Evolutionary conservation across 495 filamentous ascomycete genomes (phyloP).

Genomic region (Podospora appendiculata): DNA sequence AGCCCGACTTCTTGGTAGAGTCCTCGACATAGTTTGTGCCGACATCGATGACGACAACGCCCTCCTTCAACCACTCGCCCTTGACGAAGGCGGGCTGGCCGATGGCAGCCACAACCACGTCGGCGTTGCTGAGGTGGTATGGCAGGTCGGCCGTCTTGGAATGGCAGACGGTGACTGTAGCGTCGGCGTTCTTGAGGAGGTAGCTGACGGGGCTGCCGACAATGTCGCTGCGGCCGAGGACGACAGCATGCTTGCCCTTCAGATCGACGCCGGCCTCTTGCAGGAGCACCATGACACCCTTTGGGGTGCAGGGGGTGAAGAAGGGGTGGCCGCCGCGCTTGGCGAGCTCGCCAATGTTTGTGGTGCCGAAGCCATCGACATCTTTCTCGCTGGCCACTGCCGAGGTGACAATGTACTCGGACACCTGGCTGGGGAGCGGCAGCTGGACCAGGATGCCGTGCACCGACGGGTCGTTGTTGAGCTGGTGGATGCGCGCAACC

Average conservation of each 20-base stretch:
- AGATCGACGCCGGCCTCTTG: constrained; percentile 75
- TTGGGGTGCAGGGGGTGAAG: constrained; percentile 91
- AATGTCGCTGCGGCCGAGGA: constrained; percentile 91
- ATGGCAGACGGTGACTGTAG: constrained; percentile 94
- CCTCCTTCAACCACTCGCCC: constrained; percentile 91
- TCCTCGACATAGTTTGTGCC: constrained; percentile 97
- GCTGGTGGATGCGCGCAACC: constrained; percentile 64
- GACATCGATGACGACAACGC: constrained; percentile 92
- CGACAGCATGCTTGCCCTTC: constrained; percentile 86
- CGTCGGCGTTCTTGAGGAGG: constrained; percentile 87
- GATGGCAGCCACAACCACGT: constrained; percentile 88
- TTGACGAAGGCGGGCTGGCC: constrained; percentile 80
- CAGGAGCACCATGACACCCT: constrained; percentile 92
- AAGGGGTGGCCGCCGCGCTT: constrained; percentile 84
- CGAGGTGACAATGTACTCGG: constrained; percentile 83
- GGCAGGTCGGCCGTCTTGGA: constrained; percentile 71
- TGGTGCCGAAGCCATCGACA: constrained; percentile 92
- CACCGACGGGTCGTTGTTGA: constrained; percentile 82
- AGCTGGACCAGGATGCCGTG: constrained; percentile 94
- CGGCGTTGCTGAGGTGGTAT: constrained; percentile 70
- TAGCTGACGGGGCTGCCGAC: constrained; percentile 96
- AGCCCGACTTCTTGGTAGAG: constrained; percentile 84
- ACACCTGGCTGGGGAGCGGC: constrained; percentile 79
- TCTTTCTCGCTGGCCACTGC: constrained; percentile 90
- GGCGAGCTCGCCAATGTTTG: constrained; percentile 91